Evolutionary conservation across 129 eudicot genomes (phyloP), one percentile per base, ranked within the genome.

Genomic region (Gnaphalium uliginosum): DNA sequence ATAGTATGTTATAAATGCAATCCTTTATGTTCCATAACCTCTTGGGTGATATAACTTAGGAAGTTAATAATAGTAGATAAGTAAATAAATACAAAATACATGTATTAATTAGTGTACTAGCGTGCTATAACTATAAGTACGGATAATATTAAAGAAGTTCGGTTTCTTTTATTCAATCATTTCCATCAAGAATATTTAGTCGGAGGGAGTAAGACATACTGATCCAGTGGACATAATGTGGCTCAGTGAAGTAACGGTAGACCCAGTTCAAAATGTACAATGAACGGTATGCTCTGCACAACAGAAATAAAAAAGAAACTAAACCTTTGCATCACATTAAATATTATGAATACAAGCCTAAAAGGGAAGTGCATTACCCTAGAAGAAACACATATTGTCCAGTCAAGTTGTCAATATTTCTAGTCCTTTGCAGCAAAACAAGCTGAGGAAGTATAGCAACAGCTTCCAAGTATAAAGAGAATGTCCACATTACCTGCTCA

Each of bases 381-480:
- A 93, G 83, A 46, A 93, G 90, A 73, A 90, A 85, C 61, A 93
- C 97, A 78, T 93, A 93, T 90, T 93, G 97, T 14, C 98, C 98
- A 4, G 98, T 93, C 84, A 93, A 79, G 76, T 93, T 93, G 89
- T 93, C 98, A 30, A 93, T 90, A 80, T 93, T 93, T 82, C 97
- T 87, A 64, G 96, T 90, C 79, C 98, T 88, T 84, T 93, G 98
- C 85, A 93, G 81, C 93, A 93, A 79, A 66, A 93, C 96, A 78
- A 93, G 84, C 87, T 93, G 98, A 71, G 98, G 98, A 85, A 93
- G 93, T 69, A 93, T 93, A 22, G 98, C 97, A 23, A 93, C 91
- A 69, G 98, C 97, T 87, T 93, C 98, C 91, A 93, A 80, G 82
- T 58, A 93, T 63, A 93, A 66, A 69, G 98, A 93, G 70, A 94